A percentile compares a stretch with the other conserved stretches of the same genome.
These are phyloP conservation scores for Alnus glutinosa DNA, from an alignment of 306 rosid species.

Conservation along the genomic window DNA sequence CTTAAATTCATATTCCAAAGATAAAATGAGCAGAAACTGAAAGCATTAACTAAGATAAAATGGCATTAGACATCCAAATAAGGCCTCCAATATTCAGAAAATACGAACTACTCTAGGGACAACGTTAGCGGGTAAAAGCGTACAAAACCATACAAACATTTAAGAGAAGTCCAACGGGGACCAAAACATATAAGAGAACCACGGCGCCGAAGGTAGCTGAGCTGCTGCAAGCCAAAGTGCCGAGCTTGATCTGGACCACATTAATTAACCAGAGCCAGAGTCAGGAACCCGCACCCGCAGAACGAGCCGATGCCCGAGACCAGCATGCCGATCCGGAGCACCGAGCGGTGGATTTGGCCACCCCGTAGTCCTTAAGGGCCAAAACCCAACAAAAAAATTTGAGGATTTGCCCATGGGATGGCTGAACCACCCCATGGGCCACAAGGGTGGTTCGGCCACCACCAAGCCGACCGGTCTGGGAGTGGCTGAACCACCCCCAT, in stretches of 20 bases:
- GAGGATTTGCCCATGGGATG: constrained; percentile 29
- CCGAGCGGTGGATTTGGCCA: constrained; percentile 45
- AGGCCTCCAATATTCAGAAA: not conserved
- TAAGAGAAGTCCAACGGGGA: constrained; percentile 58
- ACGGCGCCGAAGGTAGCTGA: constrained; percentile 54
- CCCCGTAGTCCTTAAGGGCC: no score
- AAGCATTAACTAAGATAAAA: not conserved
- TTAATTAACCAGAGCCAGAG: constrained; percentile 58
- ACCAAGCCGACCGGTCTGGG: no score
- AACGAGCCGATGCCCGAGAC: constrained; percentile 76
- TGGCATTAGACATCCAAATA: not conserved
- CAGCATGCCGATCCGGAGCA: constrained; percentile 70
- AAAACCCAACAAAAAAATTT: no score
- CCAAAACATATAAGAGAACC: constrained; percentile 64
- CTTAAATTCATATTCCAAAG: no score
- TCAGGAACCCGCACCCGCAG: constrained; percentile 64
- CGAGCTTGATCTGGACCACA: constrained; percentile 91
- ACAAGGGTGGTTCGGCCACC: no score
- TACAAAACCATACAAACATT: constrained; percentile 54
- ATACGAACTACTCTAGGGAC: not conserved
- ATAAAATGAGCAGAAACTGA: not conserved
- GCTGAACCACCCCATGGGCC: no score
- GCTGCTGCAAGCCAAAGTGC: constrained; percentile 71
- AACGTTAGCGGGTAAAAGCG: constrained; percentile 63
- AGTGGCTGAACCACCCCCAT: no score